Conservation (phyloP, 2,329 filamentous ascomycete genomes). For the Diaporthe citriasiana region DNA sequence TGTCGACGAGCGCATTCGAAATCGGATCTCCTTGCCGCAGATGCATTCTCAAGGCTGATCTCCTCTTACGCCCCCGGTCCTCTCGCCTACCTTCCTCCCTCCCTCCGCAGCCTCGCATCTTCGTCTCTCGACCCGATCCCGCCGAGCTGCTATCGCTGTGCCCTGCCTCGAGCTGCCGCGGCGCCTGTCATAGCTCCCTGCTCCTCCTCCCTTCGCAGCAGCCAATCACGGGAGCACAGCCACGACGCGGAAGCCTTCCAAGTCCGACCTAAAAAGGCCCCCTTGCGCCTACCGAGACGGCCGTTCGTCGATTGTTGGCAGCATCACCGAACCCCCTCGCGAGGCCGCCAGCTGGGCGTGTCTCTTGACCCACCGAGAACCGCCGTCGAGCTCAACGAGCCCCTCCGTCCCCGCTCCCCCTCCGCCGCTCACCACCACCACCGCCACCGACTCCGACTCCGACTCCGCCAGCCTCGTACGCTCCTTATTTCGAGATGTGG, state of each 20-base stretch:
- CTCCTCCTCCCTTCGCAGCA: conserved; percentile 23
- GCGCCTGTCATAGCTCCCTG: conserved; percentile 24
- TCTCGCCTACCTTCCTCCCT: neutral
- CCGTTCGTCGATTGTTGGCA: neutral
- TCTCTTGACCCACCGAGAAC: conserved; percentile 19
- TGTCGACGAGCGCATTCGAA: conserved; percentile 7
- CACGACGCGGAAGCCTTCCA: neutral
- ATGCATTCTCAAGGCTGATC: conserved; percentile 39
- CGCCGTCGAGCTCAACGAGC: conserved; percentile 13
- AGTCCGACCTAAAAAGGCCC: neutral
- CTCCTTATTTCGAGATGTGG: conserved; percentile 73
- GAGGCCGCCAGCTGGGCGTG: conserved; percentile 21
- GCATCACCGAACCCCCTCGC: neutral
- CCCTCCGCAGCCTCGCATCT: conserved; percentile 2
- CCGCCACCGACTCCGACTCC: no score
- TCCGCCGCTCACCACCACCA: neutral
- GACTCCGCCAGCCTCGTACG: conserved; percentile 46
- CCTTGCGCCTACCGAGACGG: neutral
- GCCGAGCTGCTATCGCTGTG: neutral
- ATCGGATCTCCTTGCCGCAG: conserved; percentile 30
- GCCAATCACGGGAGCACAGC: conserved; percentile 1
- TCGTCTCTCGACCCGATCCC: neutral
- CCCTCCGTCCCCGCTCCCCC: neutral
- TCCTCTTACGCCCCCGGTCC: conserved; percentile 1
- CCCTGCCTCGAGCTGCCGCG: neutral